These are phyloP conservation scores for Thalassia testudinum DNA, from an alignment of 116 monocot species.

Conservation along the genomic window DNA sequence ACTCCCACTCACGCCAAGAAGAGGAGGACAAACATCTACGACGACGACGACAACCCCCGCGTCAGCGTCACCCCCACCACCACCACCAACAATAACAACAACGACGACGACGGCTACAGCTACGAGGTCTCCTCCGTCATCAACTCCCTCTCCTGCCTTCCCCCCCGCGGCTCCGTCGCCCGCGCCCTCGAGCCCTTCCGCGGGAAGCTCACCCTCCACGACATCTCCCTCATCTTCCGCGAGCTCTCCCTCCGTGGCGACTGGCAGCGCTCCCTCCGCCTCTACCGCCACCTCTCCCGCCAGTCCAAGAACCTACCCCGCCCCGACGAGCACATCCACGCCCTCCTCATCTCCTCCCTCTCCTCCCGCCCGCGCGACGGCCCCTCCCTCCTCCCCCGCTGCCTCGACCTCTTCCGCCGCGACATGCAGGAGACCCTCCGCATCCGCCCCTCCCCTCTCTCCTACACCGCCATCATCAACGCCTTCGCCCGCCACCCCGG, in stretches of 20 bases:
- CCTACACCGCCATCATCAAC: conserved; percentile 75
- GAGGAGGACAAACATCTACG: too few species aligned
- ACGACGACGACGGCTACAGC: conserved; percentile 66
- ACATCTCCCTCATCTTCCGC: conserved; percentile 74
- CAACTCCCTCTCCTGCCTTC: conserved; percentile 79
- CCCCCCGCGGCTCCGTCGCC: conserved; percentile 87
- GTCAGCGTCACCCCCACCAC: neutral
- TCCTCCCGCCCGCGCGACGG: conserved; percentile 59
- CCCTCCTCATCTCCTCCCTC: conserved; percentile 70
- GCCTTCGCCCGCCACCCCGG: conserved; percentile 71
- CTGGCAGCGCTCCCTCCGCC: conserved; percentile 95
- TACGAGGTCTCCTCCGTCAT: conserved; percentile 84
- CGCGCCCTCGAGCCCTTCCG: conserved; percentile 78
- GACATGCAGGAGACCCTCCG: conserved; percentile 55
- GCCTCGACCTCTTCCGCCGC: conserved; percentile 54
- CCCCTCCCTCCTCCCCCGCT: conserved; percentile 66
- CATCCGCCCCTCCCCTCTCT: conserved; percentile 52
- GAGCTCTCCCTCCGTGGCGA: conserved; percentile 81
- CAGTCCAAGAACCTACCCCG: conserved; percentile 77
- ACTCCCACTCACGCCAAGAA: neutral
- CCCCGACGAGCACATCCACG: conserved; percentile 90
- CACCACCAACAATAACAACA: neutral
- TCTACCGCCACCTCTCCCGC: conserved; percentile 93
- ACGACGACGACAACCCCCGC: neutral
- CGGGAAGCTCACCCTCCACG: conserved; percentile 58